These are phyloP conservation scores for Ustilago nuda DNA, from an alignment of 1,284 basidiomycete genomes.

Conservation along the genomic window DNA sequence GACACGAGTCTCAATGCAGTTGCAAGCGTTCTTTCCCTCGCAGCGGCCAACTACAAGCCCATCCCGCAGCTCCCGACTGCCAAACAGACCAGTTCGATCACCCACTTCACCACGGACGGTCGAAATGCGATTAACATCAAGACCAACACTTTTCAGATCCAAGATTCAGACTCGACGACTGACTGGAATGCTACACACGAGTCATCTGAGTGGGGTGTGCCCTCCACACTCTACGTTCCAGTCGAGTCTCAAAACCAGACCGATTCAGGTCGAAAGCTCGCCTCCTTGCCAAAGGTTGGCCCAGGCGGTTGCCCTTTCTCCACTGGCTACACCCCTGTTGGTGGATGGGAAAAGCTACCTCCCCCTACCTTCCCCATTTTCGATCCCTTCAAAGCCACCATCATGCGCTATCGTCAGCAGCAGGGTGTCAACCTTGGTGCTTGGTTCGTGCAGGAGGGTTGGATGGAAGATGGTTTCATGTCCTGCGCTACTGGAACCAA, in stretches of 20 bases:
- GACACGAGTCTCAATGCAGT: constrained; percentile 49
- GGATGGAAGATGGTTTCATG: constrained; percentile 82
- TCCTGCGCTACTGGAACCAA: constrained; percentile 75
- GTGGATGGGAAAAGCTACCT: constrained; percentile 52
- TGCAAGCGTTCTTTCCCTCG: constrained; percentile 61
- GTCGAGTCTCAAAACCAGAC: constrained; percentile 31
- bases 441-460: constrained; percentile 78
- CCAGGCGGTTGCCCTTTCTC: constrained; percentile 60
- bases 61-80: constrained; percentile 56
- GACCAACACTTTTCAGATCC: constrained; percentile 43
- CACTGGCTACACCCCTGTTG: constrained; percentile 58
- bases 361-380: constrained; percentile 57
- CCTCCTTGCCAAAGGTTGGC: constrained; percentile 52
- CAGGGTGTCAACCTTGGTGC: constrained; percentile 61
- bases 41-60: constrained; percentile 68
- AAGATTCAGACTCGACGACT: constrained; percentile 30
- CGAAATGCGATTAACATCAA: constrained; percentile 30
- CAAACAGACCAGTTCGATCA: constrained; percentile 21
- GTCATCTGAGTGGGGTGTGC: constrained; percentile 55
- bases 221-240: constrained; percentile 56
- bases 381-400: constrained; percentile 62
- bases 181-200: constrained; percentile 38
- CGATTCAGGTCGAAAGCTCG: constrained; percentile 31
- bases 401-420: constrained; percentile 65
- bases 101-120: constrained; percentile 1